phyloP scores from a whole-genome alignment of 1,284 basidiomycete species.

The Tilletia walkeri region DNA sequence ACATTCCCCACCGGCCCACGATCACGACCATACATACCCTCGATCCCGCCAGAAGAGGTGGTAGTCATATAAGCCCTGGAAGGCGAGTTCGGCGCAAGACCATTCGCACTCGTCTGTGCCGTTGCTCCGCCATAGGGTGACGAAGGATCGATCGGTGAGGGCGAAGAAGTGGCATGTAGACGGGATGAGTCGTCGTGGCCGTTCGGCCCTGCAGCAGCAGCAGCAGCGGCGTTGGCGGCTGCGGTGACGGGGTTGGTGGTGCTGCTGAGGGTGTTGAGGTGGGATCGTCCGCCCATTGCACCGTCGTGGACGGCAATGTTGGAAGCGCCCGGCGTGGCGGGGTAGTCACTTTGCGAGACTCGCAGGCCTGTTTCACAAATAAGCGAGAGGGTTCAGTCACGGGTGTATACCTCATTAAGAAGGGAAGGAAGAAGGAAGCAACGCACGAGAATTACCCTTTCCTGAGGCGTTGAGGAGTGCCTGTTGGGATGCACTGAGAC shows the following conservation, averaged over 20 bases:
- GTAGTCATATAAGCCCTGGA: slow-evolving; percentile 14
- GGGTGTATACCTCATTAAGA: neutral
- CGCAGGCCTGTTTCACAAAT: slow-evolving; percentile 24
- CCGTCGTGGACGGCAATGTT: slow-evolving; percentile 51
- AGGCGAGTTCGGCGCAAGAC: neutral
- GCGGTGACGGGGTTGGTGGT: no score
- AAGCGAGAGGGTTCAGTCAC: neutral
- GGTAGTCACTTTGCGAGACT: slow-evolving; percentile 38
- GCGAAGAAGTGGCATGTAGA: neutral
- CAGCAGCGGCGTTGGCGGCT: no score
- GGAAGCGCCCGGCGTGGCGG: slow-evolving; percentile 31
- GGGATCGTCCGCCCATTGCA: slow-evolving; percentile 30
- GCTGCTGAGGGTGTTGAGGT: neutral
- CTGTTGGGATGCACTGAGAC: slow-evolving; percentile 8
- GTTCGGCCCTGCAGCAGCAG: neutral
- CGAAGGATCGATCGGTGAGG: neutral
- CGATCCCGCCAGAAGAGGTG: slow-evolving; percentile 11
- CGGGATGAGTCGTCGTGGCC: neutral
- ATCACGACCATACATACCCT: slow-evolving; percentile 12
- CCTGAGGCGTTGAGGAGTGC: slow-evolving; percentile 12
- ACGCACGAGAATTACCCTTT: slow-evolving; percentile 12
- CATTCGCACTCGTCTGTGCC: no score
- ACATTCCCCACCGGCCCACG: slow-evolving; percentile 7
- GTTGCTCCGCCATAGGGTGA: no score
- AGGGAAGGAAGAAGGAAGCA: neutral